Percentiles rank a stretch among this genome's conserved stretches.
These are phyloP conservation scores for Hamigera avellanea DNA, from an alignment of 495 filamentous ascomycete genomes.

Conservation along the genomic window DNA sequence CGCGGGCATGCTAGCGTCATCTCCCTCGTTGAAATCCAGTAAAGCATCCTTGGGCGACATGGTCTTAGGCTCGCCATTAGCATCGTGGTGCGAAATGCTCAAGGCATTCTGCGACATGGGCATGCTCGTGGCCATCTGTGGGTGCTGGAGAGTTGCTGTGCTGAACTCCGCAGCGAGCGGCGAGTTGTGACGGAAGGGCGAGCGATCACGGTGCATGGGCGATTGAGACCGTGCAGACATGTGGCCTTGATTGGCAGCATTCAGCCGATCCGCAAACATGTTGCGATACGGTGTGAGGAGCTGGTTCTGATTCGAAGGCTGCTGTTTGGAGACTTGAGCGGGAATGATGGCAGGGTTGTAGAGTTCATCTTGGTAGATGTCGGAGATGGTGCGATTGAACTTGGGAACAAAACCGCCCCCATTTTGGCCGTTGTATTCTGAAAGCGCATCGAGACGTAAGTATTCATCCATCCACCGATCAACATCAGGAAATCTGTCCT, in stretches of 20 bases:
- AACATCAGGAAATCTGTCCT: constrained; percentile 32
- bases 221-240: constrained; percentile 48
- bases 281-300: constrained; percentile 46
- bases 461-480: constrained; percentile 47
- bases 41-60: constrained; percentile 94
- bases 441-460: constrained; percentile 44
- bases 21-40: constrained; percentile 68
- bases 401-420: constrained; percentile 48
- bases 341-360: constrained; percentile 59
- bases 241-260: constrained; percentile 66
- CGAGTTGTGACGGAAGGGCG: constrained; percentile 73
- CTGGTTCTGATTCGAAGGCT: constrained; percentile 20
- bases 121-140: constrained; percentile 28
- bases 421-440: constrained; percentile 28
- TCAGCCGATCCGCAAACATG: constrained; percentile 61
- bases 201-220: constrained; percentile 55
- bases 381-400: constrained; percentile 75
- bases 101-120: constrained; percentile 26
- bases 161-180: constrained; percentile 41
- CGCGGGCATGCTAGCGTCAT: constrained; percentile 49
- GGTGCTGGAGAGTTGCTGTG: constrained; percentile 15
- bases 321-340: constrained; percentile 31
- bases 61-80: constrained; percentile 51
- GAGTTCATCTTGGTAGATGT: constrained; percentile 74
- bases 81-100: constrained; percentile 13